Conservation (phyloP, 176 grass and related monocot genomes). For the Calamus simplicifolius region DNA sequence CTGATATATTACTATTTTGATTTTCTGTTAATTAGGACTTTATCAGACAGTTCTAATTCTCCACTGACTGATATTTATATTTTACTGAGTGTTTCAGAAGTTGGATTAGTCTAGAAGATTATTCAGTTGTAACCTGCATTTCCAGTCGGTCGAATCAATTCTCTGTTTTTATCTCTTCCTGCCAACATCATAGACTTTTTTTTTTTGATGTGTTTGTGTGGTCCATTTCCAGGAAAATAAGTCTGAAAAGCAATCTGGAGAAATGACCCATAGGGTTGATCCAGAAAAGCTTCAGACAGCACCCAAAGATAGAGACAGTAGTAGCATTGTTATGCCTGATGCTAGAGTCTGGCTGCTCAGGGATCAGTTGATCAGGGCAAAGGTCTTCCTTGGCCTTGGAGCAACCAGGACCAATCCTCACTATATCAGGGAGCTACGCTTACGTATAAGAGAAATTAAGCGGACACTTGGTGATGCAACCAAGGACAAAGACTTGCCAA, state of each 20-base stretch:
- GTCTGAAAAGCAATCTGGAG: constrained; percentile 21
- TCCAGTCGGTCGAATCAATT: no score
- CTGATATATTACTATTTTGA: no score
- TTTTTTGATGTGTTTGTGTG: no score
- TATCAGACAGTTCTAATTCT: no score
- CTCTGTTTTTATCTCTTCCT: no score
- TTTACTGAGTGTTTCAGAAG: no score
- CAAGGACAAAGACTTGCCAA: constrained; percentile 50
- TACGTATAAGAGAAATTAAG: constrained; percentile 61
- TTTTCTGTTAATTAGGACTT: no score
- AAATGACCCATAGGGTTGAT: constrained; percentile 10
- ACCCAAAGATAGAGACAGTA: constrained; percentile 10
- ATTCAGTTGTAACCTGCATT: no score
- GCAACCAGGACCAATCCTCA: constrained; percentile 64
- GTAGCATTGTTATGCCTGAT: constrained; percentile 27
- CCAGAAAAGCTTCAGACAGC: constrained; percentile 10
- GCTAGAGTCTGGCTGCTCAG: constrained; percentile 43
- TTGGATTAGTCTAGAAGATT: no score
- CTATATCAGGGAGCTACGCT: constrained; percentile 52
- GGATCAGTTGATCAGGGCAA: constrained; percentile 76
- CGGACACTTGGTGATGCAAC: constrained; percentile 46
- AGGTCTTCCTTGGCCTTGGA: constrained; percentile 45
- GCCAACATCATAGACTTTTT: no score
- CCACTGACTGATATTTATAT: no score
- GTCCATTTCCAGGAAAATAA: constrained; percentile 31